These are phyloP conservation scores for Botrytis byssoidea DNA, from an alignment of 2,329 filamentous ascomycete genomes.

Conservation along the genomic window DNA sequence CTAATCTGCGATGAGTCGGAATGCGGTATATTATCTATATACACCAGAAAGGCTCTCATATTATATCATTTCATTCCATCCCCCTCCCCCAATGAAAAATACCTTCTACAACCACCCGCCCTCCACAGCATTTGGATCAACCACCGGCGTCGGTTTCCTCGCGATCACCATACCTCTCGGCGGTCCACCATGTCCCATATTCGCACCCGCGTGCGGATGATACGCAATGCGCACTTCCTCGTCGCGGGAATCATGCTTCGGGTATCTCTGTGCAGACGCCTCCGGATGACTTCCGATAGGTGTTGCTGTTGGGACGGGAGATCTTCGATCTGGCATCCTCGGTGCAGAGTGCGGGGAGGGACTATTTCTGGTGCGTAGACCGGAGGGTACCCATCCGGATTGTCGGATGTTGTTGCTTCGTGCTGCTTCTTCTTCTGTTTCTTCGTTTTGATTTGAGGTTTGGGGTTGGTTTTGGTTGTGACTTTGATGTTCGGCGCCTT, in stretches of 20 bases:
- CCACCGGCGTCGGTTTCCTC: background rate
- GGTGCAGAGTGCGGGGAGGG: background rate
- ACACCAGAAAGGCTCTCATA: background rate
- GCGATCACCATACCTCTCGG: background rate
- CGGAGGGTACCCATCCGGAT: conserved; percentile 8
- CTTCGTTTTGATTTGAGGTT: background rate
- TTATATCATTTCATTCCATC: too few relatives aligned
- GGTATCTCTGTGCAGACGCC: background rate
- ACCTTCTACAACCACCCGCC: background rate
- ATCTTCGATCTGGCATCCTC: background rate
- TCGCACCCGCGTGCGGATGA: background rate
- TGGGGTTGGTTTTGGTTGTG: background rate
- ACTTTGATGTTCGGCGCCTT: background rate
- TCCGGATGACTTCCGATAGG: background rate
- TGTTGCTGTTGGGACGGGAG: background rate
- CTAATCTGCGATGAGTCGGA: background rate
- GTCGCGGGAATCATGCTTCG: background rate
- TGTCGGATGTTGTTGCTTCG: conserved; percentile 2
- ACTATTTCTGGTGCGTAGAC: background rate
- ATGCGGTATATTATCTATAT: background rate
- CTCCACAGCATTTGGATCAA: background rate
- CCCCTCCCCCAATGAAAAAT: too few relatives aligned
- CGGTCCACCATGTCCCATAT: background rate
- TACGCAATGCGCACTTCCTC: conserved; percentile 7
- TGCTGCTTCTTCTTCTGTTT: background rate